phyloP scores from a whole-genome alignment of 306 rosid genomes.

The Rubus parviflorus region DNA sequence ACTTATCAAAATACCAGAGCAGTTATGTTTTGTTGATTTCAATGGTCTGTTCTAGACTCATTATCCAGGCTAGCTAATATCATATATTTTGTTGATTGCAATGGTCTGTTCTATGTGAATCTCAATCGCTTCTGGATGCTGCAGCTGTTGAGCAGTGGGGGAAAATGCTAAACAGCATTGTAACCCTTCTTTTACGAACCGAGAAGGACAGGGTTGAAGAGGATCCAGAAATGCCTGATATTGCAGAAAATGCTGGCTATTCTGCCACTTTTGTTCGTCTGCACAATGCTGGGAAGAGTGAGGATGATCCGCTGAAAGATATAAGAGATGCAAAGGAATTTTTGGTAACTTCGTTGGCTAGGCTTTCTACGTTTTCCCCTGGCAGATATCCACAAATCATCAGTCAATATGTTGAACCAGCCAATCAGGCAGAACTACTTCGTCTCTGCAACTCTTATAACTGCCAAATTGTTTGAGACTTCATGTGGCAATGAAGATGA shows the following conservation, averaged over 20 bases:
- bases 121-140: constrained; percentile 66
- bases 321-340: constrained; percentile 73
- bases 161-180: constrained; percentile 84
- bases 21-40: constrained; percentile 60
- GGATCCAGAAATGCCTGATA: constrained; percentile 89
- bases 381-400: constrained; percentile 73
- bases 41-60: constrained; percentile 96
- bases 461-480: constrained; percentile 48
- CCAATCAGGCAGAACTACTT: constrained; percentile 76
- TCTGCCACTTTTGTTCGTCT: constrained; percentile 84
- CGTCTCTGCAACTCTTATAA: constrained; percentile 74
- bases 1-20: constrained; percentile 53
- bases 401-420: constrained; percentile 63
- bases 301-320: constrained; percentile 88
- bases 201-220: constrained; percentile 89
- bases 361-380: constrained; percentile 61
- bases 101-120: constrained; percentile 82
- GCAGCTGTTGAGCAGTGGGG: constrained; percentile 80
- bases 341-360: constrained; percentile 65
- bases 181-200: constrained; percentile 84
- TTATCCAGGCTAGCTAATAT: too few species aligned
- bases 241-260: constrained; percentile 84
- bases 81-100: too few species aligned
- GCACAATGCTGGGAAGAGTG: constrained; percentile 89
- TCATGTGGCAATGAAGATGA: constrained; percentile 4